Evolutionary conservation across 768 basidiomycete genomes (phyloP).

Genomic region (Exsudoporus frostii): DNA sequence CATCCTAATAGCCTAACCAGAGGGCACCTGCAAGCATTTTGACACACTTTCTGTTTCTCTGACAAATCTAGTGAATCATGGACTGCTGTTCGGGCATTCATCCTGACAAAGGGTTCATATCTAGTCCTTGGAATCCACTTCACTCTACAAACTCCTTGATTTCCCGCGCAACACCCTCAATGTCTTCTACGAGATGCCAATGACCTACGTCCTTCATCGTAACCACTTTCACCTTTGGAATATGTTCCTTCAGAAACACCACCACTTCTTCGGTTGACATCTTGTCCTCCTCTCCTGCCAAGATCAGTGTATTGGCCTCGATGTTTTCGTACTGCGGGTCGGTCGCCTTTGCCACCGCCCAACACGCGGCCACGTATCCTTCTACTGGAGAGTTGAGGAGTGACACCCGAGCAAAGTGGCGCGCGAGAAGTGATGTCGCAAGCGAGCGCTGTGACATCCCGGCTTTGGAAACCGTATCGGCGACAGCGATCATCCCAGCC

Average conservation of each 20-base stretch:
- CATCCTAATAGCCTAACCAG: background rate
- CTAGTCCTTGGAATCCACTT: background rate
- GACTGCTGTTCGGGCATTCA: background rate
- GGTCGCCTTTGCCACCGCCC: background rate
- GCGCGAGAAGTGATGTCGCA: background rate
- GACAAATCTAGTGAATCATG: background rate
- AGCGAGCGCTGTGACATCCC: slow-evolving; percentile 3
- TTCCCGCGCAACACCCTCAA: background rate
- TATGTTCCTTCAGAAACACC: slow-evolving; percentile 1
- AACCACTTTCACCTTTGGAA: background rate
- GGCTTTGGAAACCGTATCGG: background rate
- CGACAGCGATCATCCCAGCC: slow-evolving; percentile 8
- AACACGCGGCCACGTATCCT: slow-evolving; percentile 1
- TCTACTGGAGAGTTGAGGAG: background rate
- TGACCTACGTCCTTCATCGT: background rate
- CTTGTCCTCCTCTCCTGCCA: slow-evolving; percentile 2
- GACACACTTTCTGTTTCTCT: background rate
- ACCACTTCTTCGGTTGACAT: background rate
- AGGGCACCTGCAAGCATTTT: background rate
- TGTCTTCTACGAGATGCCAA: slow-evolving; percentile 7
- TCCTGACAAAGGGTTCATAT: background rate
- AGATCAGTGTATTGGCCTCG: slow-evolving; percentile 1
- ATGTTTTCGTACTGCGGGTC: background rate
- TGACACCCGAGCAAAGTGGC: background rate
- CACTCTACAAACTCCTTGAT: background rate